These are phyloP conservation scores for Trametes coccinea DNA, from an alignment of 768 basidiomycete genomes.

Conservation along the genomic window DNA sequence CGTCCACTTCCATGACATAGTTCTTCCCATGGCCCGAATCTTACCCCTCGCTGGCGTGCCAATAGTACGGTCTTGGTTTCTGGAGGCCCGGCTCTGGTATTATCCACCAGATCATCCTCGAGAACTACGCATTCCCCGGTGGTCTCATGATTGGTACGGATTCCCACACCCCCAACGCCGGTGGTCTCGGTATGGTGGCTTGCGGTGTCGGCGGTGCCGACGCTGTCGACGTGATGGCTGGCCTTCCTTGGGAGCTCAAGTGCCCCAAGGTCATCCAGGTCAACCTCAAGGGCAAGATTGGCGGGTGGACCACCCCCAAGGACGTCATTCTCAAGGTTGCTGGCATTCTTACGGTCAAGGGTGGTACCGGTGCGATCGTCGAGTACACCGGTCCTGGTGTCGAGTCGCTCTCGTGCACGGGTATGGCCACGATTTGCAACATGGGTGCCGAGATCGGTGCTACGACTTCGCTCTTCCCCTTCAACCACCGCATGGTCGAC, in stretches of 20 bases:
- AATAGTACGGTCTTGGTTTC: constrained; percentile 95
- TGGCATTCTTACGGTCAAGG: constrained; percentile 98
- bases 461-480: constrained; percentile 98
- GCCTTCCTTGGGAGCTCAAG: constrained; percentile 98
- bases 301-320: constrained; percentile 98
- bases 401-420: constrained; percentile 94
- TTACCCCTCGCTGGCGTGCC: neutral
- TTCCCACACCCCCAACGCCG: constrained; percentile 98
- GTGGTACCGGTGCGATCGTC: constrained; percentile 97
- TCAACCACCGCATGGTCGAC: constrained; percentile 90
- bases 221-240: constrained; percentile 99
- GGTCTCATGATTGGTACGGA: constrained; percentile 99
- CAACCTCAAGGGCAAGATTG: constrained; percentile 90
- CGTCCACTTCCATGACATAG: constrained; percentile 15
- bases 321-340: constrained; percentile 99
- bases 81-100: constrained; percentile 99
- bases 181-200: constrained; percentile 98
- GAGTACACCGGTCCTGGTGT: constrained; percentile 96
- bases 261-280: constrained; percentile 99
- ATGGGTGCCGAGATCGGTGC: constrained; percentile 99
- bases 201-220: constrained; percentile 99
- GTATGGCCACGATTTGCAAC: constrained; percentile 99
- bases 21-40: neutral
- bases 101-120: constrained; percentile 98
- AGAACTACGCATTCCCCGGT: constrained; percentile 99